Evolutionary conservation across 371 early-diverging fungal species (phyloP).

Genomic region (Actinomortierella wolfii): DNA sequence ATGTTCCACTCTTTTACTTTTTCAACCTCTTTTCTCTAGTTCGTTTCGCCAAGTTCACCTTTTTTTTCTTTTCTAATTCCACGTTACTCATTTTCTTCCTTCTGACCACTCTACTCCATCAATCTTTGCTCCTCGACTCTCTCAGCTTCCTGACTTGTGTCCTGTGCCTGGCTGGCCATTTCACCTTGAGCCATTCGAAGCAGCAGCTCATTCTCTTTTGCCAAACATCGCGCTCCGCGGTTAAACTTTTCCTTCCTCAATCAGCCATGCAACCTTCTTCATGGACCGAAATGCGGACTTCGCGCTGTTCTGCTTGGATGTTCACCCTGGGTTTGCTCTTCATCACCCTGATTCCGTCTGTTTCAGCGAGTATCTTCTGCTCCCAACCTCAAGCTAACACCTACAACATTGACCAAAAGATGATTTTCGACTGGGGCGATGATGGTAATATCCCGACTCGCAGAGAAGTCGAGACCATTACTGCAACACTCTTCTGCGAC

Average conservation of each 20-base stretch:
- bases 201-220: background rate
- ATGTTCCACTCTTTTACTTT: no score
- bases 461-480: slow-evolving; percentile 14
- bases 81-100: background rate
- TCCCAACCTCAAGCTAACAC: slow-evolving; percentile 22
- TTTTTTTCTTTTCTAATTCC: no score
- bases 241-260: background rate
- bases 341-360: background rate
- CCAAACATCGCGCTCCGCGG: background rate
- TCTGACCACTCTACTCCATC: background rate
- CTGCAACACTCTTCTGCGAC: slow-evolving; percentile 29
- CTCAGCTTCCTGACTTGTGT: background rate
- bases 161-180: background rate
- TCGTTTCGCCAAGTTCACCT: no score
- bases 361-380: slow-evolving; percentile 27
- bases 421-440: slow-evolving; percentile 28
- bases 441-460: slow-evolving; percentile 19
- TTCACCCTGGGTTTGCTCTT: background rate
- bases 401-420: slow-evolving; percentile 25
- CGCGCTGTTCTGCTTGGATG: no score
- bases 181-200: background rate
- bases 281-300: no score
- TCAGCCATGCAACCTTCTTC: no score
- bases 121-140: background rate
- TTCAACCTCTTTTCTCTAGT: no score